Base-by-base conservation (phyloP, 2,329 filamentous ascomycete genomes). In the Aureobasidium sp. region DNA sequence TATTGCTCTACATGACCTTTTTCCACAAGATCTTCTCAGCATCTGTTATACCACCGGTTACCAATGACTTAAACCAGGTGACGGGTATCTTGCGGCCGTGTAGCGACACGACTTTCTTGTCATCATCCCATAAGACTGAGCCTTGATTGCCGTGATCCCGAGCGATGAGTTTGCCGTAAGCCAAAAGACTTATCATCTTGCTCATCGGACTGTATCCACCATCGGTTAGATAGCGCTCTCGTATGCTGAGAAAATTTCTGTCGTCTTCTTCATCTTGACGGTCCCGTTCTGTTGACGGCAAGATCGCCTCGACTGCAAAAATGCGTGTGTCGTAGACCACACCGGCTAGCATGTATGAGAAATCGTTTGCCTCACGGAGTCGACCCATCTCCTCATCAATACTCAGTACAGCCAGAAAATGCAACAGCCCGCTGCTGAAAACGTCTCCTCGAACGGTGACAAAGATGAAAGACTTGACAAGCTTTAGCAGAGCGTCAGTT, bases 161-260 rank as follows among this genome's bases (percentile, higher is more conserved):
- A 25, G 54, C 56, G n/a, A 57, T 41, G 38, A 53, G 27, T 53
- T 62, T 62, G 19, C 61, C 21, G 39, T 62, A 61, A 24, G 56
- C 56, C n/a, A 61, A 51, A 30, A 63, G 49, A 55, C 58, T 63
- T 8, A 62, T 22, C 22, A 60, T 61, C 35, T 45, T 54, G 29
- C 60, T 61, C 22, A 62, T 62, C 14, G 51, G 54, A 49, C 60
- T 62, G 25, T 57, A 61, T 16, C 51, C 55, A 22, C 60, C 35
- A 22, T 63, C 55, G 14, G 55, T 56, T 37, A 63, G 53, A 56
- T 56, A 62, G 37, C 57, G 37, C 17, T 39, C 39, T 21, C 55
- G 52, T 40, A 53, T 55, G 14, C 35, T 14, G 10, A 56, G 44
- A 42, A 62, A 63, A 19, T 45, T 27, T 24, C 58, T 50, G 19